A percentile compares a stretch with the other conserved stretches of the same genome.
Evolutionary conservation across 345 rosid genomes (phyloP).

Genomic region (Hibiscus tridactylites): DNA sequence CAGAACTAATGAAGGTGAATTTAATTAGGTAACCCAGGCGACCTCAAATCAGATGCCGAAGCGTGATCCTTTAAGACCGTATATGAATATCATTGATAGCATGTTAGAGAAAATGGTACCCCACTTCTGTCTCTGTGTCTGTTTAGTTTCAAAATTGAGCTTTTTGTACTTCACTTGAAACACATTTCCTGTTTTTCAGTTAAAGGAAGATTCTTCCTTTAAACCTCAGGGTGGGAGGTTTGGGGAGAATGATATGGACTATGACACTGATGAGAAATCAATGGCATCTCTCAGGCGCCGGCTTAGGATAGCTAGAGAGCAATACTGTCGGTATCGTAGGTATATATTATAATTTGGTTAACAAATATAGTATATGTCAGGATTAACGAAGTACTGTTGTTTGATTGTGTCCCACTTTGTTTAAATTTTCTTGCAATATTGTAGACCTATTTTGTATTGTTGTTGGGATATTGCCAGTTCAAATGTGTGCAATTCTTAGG

Average conservation of each 20-base stretch:
- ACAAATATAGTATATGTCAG: not conserved
- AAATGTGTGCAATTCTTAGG: not conserved
- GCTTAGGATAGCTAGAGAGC: constrained; percentile 68
- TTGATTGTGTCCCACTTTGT: not conserved
- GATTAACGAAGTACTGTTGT: not conserved
- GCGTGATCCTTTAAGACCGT: constrained; percentile 73
- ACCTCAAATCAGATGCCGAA: constrained; percentile 80
- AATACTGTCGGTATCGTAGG: constrained; percentile 68
- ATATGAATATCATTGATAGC: constrained; percentile 62
- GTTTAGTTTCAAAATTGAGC: constrained; percentile 1
- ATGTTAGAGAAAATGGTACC: constrained; percentile 58
- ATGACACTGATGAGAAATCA: constrained; percentile 75
- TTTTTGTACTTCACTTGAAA: not conserved
- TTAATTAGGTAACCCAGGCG: constrained; percentile 64
- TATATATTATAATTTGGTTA: constrained; percentile 21
- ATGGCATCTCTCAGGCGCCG: constrained; percentile 76
- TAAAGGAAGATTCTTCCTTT: constrained; percentile 58
- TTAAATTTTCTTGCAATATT: not conserved
- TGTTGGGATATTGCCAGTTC: not conserved
- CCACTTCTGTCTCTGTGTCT: not conserved
- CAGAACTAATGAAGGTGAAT: not conserved
- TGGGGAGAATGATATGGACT: constrained; percentile 88
- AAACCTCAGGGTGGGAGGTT: constrained; percentile 80
- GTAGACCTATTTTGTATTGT: not conserved
- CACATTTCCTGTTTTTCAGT: constrained; percentile 26